Percentiles rank a stretch among this genome's conserved stretches.
phyloP scores from a whole-genome alignment of 345 rosid species.

The Lepidium didymum region DNA sequence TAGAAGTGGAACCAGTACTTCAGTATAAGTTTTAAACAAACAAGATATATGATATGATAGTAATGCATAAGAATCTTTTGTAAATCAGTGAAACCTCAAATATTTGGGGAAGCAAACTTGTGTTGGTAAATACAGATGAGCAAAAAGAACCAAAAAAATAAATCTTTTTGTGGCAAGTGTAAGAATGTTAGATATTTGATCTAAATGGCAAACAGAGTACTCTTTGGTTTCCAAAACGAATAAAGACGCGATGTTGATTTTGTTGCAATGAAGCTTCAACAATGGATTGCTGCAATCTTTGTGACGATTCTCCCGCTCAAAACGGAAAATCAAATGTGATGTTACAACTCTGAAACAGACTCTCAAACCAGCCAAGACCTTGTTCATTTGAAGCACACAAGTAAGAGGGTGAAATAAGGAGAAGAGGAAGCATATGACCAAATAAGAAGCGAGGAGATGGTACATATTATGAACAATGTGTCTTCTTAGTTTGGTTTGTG shows the following conservation, averaged over 20 bases:
- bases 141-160: background rate
- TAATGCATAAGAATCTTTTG: background rate
- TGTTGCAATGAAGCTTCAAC: slow-evolving; percentile 16
- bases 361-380: background rate
- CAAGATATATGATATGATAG: background rate
- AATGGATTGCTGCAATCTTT: slow-evolving; percentile 18
- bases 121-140: background rate
- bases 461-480: background rate
- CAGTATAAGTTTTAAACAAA: background rate
- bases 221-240: background rate
- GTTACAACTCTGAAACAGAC: background rate
- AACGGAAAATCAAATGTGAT: background rate
- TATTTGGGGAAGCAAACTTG: background rate
- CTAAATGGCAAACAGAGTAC: slow-evolving; percentile 23
- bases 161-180: slow-evolving; percentile 16
- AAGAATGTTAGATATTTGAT: background rate
- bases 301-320: background rate
- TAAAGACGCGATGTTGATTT: background rate
- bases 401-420: background rate
- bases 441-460: background rate
- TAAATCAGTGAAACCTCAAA: background rate
- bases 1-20: too few species aligned
- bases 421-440: background rate
- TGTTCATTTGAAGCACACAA: background rate
- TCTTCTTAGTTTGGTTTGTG: background rate